phyloP scores from a whole-genome alignment of 2,329 filamentous ascomycete genomes.

The Ophiostoma fasciatum region DNA sequence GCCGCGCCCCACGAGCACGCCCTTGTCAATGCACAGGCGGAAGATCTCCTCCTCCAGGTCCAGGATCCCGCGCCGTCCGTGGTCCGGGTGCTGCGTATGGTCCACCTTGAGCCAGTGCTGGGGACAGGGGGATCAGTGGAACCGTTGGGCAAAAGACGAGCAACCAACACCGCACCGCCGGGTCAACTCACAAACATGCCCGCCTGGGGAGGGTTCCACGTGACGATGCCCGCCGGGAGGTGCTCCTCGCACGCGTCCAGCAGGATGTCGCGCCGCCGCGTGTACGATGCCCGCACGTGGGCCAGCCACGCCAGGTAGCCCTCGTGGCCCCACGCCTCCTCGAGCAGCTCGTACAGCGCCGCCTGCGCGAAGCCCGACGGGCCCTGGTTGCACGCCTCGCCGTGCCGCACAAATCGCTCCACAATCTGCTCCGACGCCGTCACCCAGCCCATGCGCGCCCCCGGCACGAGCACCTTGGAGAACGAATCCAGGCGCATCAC shows the following conservation, averaged over 20 bases:
- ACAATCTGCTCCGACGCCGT: conserved; percentile 75
- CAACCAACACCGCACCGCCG: neutral
- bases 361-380: conserved; percentile 76
- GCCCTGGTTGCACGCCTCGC: conserved; percentile 72
- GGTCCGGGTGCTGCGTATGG: conserved; percentile 48
- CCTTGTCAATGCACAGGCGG: conserved; percentile 55
- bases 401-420: conserved; percentile 67
- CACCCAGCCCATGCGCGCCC: conserved; percentile 74
- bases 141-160: neutral
- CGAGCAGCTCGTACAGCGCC: conserved; percentile 74
- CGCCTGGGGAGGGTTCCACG: conserved; percentile 65
- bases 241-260: conserved; percentile 66
- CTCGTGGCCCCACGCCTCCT: conserved; percentile 73
- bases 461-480: conserved; percentile 79
- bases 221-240: conserved; percentile 58
- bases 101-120: conserved; percentile 62
- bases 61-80: conserved; percentile 34
- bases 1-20: conserved; percentile 69
- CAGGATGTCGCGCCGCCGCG: conserved; percentile 59
- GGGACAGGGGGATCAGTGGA: neutral
- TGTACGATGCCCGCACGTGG: conserved; percentile 68
- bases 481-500: conserved; percentile 88
- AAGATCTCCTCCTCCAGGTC: conserved; percentile 82
- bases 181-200: conserved; percentile 77
- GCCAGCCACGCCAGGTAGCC: conserved; percentile 87